Base-by-base conservation (phyloP, 2,329 filamentous ascomycete genomes). In the Tricladium varicosporioides region DNA sequence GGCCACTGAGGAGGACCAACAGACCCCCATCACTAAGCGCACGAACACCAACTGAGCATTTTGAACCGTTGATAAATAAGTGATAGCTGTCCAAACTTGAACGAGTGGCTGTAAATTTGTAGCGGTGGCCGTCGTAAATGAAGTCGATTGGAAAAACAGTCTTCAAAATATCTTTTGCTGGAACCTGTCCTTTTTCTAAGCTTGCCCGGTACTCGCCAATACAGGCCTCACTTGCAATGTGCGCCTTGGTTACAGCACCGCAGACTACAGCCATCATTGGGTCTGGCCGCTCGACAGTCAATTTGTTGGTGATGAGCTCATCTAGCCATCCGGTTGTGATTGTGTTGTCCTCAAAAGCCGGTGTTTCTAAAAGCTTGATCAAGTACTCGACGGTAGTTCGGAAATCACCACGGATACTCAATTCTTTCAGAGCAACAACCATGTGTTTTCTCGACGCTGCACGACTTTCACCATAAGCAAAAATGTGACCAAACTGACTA, bases 391-490 rank as follows among this genome's bases (percentile, higher is more conserved):
- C 93, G 1, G 94, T 99, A 53, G 94, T 99, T 71, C 92, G 85
- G 84, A 99, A 99, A 74, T 99, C 94, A 83, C 94, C 94, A 77
- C 94, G 94, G 80, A 99, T 99, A 79, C 93, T 99, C 76, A 99
- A 77, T 77, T 99, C 94, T 81, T 99, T 99, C 71, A 99, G 78
- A 14, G 94, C 94, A 66, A 99, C 89, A 65, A 99, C 92, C 94
- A 99, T 99, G 80, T 99, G 95, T 76, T 99, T 99, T 65, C 94
- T 82, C 22, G 94, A 99, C 22, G 94, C 92, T 51, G 92, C 88
- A 74, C 94, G 87, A 79, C 95, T 99, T 81, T 99, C 94, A 60
- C 94, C 94, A 68, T 97, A 99, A 52, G 94, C 95, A 75, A 99
- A 99, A 67, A 99, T 99, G 77, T 99, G 94, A 76, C 94, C 94